Evolutionary conservation across 2,329 filamentous ascomycete species (phyloP).

Genomic region (Sclerotinia spermophila): DNA sequence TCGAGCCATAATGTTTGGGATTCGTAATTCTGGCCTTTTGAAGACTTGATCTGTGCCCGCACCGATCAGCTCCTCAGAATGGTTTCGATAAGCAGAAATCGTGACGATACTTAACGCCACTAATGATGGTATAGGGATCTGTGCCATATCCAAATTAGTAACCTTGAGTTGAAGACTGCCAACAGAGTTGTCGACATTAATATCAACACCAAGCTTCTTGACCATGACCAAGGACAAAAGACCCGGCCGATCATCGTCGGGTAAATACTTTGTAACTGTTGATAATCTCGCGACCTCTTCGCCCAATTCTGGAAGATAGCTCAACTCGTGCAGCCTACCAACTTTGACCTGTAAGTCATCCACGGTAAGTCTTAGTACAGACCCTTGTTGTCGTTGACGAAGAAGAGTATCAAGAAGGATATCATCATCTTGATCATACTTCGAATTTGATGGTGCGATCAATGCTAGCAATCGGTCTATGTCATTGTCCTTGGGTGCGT

Average conservation of each 20-base stretch:
- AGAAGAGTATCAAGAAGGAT: slow-evolving; percentile 91
- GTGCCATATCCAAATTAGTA: slow-evolving; percentile 65
- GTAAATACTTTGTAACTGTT: slow-evolving; percentile 88
- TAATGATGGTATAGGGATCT: slow-evolving; percentile 81
- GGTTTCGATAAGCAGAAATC: slow-evolving; percentile 60
- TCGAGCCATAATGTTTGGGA: slow-evolving; percentile 77
- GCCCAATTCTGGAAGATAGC: slow-evolving; percentile 65
- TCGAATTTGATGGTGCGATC: slow-evolving; percentile 86
- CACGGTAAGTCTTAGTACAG: slow-evolving; percentile 69
- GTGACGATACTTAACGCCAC: slow-evolving; percentile 71
- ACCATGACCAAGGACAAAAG: slow-evolving; percentile 71
- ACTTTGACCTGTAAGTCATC: slow-evolving; percentile 61
- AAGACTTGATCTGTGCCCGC: slow-evolving; percentile 39
- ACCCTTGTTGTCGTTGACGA: slow-evolving; percentile 80
- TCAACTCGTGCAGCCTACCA: slow-evolving; percentile 60
- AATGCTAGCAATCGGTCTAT: slow-evolving; percentile 78
- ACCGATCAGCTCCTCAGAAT: slow-evolving; percentile 67
- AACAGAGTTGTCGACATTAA: slow-evolving; percentile 65
- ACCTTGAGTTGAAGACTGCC: slow-evolving; percentile 60
- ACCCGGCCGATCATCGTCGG: slow-evolving; percentile 91
- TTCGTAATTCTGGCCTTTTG: slow-evolving; percentile 33
- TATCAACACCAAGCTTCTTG: slow-evolving; percentile 56
- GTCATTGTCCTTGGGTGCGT: slow-evolving; percentile 71
- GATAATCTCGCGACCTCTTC: slow-evolving; percentile 80
- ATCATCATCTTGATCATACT: slow-evolving; percentile 83